Percentiles rank a stretch among this genome's conserved stretches.
Evolutionary conservation across 2,329 filamentous ascomycete genomes (phyloP).

Genomic region (Trichoderma sp.): DNA sequence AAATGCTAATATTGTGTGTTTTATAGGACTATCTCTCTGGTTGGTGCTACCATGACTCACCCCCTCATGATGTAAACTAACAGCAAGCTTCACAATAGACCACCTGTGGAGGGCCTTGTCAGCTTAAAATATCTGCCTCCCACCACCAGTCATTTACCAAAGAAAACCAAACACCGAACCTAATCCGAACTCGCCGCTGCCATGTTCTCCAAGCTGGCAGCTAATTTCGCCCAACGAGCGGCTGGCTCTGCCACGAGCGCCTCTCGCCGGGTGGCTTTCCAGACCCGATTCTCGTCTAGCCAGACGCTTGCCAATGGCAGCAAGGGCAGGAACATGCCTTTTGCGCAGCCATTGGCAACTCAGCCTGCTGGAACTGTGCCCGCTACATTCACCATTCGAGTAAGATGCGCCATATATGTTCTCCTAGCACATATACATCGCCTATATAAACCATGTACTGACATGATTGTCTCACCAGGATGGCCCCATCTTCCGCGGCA

Average conservation of each 20-base stretch:
- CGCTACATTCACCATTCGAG: constrained; percentile 93
- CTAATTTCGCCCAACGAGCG: constrained; percentile 55
- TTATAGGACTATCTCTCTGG: constrained; percentile 74
- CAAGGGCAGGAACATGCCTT: constrained; percentile 68
- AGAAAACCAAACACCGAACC: neutral
- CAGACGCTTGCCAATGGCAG: constrained; percentile 62
- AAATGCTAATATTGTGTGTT: constrained; percentile 10
- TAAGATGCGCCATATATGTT: constrained; percentile 43
- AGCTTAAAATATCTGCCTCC: constrained; percentile 27
- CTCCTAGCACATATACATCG: neutral
- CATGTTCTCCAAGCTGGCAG: constrained; percentile 63
- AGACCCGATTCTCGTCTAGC: constrained; percentile 39
- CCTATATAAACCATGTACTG: neutral
- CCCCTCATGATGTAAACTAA: constrained; percentile 31
- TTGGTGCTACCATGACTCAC: constrained; percentile 52
- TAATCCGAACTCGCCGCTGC: constrained; percentile 29
- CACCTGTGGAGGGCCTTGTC: constrained; percentile 47
- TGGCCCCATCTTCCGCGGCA: constrained; percentile 94
- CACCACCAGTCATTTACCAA: neutral
- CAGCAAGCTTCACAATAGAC: constrained; percentile 34
- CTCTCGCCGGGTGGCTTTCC: constrained; percentile 42
- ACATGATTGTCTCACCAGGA: constrained; percentile 55
- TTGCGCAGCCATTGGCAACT: constrained; percentile 58
- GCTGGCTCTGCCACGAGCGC: constrained; percentile 46
- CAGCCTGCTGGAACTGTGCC: constrained; percentile 58